These are phyloP conservation scores for Schizosaccharomyces pombe DNA, from an alignment of 805 yeast genomes.

Conservation along the genomic window ASM294v3 CU329670.1:779001-779500, in stretches of 20 bases:
- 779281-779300: slow-evolving; percentile 66
- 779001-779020: slow-evolving; percentile 82
- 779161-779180: slow-evolving; percentile 55
- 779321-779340: neutral
- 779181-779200: slow-evolving; percentile 80
- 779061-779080: slow-evolving; percentile 84
- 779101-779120: slow-evolving; percentile 90
- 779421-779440: slow-evolving; percentile 18
- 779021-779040: slow-evolving; percentile 51
- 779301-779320: slow-evolving; percentile 28
- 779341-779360: slow-evolving; percentile 75
- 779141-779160: slow-evolving; percentile 91
- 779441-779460: slow-evolving; percentile 20
- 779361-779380: slow-evolving; percentile 64
- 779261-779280: slow-evolving; percentile 89
- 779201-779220: slow-evolving; percentile 43
- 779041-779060: slow-evolving; percentile 63
- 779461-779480: slow-evolving; percentile 26
- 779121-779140: slow-evolving; percentile 78
- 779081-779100: slow-evolving; percentile 92
- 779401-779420: slow-evolving; percentile 29
- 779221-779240: slow-evolving; percentile 36
- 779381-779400: slow-evolving; percentile 54
- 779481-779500: slow-evolving; percentile 29
- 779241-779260: slow-evolving; percentile 80